Percentiles rank a stretch among this genome's conserved stretches.
These are phyloP conservation scores for Chrysoporthe puriensis DNA, from an alignment of 2,329 filamentous ascomycete species.

Conservation along the genomic window DNA sequence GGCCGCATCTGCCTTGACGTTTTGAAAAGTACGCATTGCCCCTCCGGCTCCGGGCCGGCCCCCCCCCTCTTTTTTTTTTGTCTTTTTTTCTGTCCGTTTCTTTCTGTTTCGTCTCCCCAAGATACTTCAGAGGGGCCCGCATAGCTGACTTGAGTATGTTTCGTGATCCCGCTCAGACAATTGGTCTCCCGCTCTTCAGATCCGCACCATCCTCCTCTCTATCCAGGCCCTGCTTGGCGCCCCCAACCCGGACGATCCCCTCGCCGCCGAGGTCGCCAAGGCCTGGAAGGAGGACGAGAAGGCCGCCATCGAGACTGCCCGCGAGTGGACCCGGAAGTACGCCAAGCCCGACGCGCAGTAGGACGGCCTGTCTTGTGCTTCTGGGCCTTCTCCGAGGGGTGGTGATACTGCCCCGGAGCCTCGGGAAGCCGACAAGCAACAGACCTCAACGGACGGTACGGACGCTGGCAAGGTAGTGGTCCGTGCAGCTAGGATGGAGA, in stretches of 20 bases:
- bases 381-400: not conserved
- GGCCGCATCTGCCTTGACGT: constrained; percentile 97
- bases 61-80: not conserved
- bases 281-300: constrained; percentile 97
- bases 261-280: constrained; percentile 96
- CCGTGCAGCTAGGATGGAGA: not conserved
- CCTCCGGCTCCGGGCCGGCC: constrained; percentile 11
- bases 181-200: constrained; percentile 97
- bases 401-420: not conserved
- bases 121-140: not conserved
- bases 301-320: constrained; percentile 88
- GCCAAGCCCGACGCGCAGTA: constrained; percentile 48
- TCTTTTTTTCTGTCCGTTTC: too few species aligned
- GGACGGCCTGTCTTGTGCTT: constrained; percentile 6
- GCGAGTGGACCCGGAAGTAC: constrained; percentile 87
- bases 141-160: constrained; percentile 24
- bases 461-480: not conserved
- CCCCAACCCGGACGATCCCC: constrained; percentile 96
- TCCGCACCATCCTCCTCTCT: constrained; percentile 96
- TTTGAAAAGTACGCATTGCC: constrained; percentile 76
- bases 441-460: not conserved
- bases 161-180: constrained; percentile 65
- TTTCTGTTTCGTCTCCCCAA: too few species aligned
- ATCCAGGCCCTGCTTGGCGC: constrained; percentile 96
- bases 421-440: not conserved